These are phyloP conservation scores for Rhododendron simsii DNA, from an alignment of 148 eudicot species.

Conservation along the genomic window DNA sequence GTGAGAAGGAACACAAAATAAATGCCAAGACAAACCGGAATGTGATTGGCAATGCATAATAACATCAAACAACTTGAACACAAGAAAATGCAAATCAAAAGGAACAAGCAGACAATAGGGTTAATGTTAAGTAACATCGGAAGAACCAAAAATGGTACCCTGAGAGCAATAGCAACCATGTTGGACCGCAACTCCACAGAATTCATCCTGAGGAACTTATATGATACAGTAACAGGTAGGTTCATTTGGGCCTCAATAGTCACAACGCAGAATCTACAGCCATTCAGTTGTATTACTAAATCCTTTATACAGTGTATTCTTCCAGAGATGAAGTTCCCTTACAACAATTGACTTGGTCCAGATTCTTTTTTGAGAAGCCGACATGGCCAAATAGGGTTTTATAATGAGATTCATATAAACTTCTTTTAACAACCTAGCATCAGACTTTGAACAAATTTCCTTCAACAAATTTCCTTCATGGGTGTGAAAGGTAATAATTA, in stretches of 20 bases:
- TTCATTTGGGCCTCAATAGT: not conserved
- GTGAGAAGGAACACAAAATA: not conserved
- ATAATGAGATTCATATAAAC: not conserved
- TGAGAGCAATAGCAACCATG: not conserved
- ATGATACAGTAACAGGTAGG: not conserved
- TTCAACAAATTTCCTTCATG: not conserved
- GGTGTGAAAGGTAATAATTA: not conserved
- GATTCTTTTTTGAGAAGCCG: not conserved
- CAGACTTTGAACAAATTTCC: not conserved
- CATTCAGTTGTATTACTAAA: not conserved
- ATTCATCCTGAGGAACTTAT: not conserved
- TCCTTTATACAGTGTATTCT: not conserved
- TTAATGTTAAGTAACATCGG: not conserved
- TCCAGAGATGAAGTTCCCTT: not conserved
- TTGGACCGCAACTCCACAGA: not conserved
- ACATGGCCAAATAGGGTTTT: not conserved
- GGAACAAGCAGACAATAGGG: not conserved
- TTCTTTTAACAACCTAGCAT: not conserved
- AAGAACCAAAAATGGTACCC: not conserved
- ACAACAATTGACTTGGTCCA: not conserved
- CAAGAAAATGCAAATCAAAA: not conserved
- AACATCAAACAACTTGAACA: not conserved
- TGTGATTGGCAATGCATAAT: not conserved
- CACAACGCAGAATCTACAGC: not conserved
- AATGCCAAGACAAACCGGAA: not conserved